phyloP scores from a whole-genome alignment of 1,284 basidiomycete genomes.

The Ustilago nuda region DNA sequence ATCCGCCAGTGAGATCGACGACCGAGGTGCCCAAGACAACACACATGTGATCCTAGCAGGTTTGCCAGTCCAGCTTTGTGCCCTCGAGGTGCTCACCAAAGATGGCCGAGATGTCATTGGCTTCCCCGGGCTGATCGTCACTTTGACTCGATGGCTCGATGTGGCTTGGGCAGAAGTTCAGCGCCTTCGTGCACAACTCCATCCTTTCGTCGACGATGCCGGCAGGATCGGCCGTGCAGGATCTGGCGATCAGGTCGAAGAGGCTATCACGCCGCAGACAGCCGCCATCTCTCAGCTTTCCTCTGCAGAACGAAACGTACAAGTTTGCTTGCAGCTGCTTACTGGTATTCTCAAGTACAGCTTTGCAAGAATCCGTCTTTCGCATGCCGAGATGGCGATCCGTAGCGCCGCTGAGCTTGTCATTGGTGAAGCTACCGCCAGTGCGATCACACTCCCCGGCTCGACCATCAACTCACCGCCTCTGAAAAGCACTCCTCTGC shows the following conservation, averaged over 20 bases:
- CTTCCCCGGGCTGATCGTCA: conserved; percentile 56
- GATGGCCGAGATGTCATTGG: conserved; percentile 63
- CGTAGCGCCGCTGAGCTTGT: conserved; percentile 50
- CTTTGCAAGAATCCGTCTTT: conserved; percentile 57
- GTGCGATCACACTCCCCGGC: conserved; percentile 23
- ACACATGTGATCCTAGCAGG: conserved; percentile 34
- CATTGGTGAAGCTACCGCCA: conserved; percentile 36
- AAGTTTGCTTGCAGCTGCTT: conserved; percentile 55
- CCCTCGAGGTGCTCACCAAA: conserved; percentile 62
- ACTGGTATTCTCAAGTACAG: conserved; percentile 65
- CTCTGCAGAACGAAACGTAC: conserved; percentile 53
- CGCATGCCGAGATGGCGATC: conserved; percentile 55
- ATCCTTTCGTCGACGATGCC: conserved; percentile 23
- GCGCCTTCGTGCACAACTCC: conserved; percentile 42
- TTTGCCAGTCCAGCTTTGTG: conserved; percentile 55
- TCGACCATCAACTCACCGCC: conserved; percentile 38
- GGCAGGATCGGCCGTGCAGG: conserved; percentile 17
- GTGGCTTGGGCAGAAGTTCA: conserved; percentile 60
- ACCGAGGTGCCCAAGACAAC: conserved; percentile 41
- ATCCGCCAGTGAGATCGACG: conserved; percentile 35
- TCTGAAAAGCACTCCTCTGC: conserved; percentile 26
- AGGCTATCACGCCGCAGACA: conserved; percentile 19
- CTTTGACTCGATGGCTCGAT: conserved; percentile 55
- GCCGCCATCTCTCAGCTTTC: conserved; percentile 32
- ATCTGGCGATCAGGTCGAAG: conserved; percentile 15